These are phyloP conservation scores for Phialocephala sp. DNA, from an alignment of 2,329 filamentous ascomycete species.

Conservation along the genomic window DNA sequence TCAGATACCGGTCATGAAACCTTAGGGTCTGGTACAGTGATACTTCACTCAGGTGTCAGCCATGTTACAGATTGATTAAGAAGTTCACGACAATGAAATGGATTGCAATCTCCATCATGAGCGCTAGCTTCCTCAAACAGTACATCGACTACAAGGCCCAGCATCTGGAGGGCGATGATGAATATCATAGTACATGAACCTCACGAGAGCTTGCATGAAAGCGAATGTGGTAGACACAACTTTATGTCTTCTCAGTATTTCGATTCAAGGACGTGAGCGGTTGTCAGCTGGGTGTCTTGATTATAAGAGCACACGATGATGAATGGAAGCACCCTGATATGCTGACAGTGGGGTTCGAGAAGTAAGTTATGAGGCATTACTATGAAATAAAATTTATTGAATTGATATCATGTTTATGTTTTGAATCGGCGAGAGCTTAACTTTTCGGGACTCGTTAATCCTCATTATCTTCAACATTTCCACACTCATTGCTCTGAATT, in stretches of 20 bases:
- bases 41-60: neutral
- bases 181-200: neutral
- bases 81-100: neutral
- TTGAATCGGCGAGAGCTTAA: no score
- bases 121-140: neutral
- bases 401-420: no score
- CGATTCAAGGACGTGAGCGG: neutral
- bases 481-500: no score
- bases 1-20: neutral
- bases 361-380: no score
- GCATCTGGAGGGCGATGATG: neutral
- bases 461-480: no score
- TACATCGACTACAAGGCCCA: neutral
- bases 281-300: neutral
- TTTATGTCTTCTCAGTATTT: neutral
- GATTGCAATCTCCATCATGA: neutral
- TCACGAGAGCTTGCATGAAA: neutral
- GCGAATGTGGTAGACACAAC: neutral
- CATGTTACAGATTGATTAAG: slow-evolving; percentile 1
- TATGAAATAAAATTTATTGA: no score
- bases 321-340: neutral
- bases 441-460: no score
- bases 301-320: neutral
- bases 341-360: no score
- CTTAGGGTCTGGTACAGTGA: neutral